Evolutionary conservation across 1,284 basidiomycete genomes (phyloP).

Genomic region (Singerocomus rubriflavus): DNA sequence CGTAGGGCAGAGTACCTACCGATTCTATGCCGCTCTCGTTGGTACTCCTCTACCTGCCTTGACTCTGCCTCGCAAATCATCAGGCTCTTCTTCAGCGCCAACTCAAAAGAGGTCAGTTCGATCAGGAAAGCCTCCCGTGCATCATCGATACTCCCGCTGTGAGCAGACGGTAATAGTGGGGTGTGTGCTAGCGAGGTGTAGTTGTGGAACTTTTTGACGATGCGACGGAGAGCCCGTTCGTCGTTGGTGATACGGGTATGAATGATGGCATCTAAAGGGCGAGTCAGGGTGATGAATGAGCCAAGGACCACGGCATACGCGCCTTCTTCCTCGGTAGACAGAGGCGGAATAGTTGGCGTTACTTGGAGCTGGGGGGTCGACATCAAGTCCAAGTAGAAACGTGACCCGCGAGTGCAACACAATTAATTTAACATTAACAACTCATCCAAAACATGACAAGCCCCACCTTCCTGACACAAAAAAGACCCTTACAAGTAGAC

Average conservation of each 20-base stretch:
- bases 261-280: constrained; percentile 62
- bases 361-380: constrained; percentile 12
- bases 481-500: not conserved
- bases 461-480: too few relatives aligned
- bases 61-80: constrained; percentile 81
- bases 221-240: constrained; percentile 65
- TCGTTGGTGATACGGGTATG: constrained; percentile 75
- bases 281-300: constrained; percentile 18
- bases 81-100: constrained; percentile 67
- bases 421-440: not conserved
- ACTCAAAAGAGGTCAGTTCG: constrained; percentile 70
- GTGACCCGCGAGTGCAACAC: not conserved
- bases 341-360: constrained; percentile 38
- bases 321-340: constrained; percentile 69
- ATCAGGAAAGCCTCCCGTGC: constrained; percentile 73
- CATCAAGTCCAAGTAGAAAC: constrained; percentile 9
- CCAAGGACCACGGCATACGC: constrained; percentile 21
- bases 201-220: constrained; percentile 75
- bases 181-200: constrained; percentile 59
- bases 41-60: constrained; percentile 77
- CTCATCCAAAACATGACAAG: not conserved
- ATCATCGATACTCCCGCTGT: constrained; percentile 51
- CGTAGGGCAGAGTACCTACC: constrained; percentile 43
- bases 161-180: constrained; percentile 39
- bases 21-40: constrained; percentile 64